Evolutionary conservation across 495 filamentous ascomycete species (phyloP).

Genomic region (Aspergillus kassunensis): DNA sequence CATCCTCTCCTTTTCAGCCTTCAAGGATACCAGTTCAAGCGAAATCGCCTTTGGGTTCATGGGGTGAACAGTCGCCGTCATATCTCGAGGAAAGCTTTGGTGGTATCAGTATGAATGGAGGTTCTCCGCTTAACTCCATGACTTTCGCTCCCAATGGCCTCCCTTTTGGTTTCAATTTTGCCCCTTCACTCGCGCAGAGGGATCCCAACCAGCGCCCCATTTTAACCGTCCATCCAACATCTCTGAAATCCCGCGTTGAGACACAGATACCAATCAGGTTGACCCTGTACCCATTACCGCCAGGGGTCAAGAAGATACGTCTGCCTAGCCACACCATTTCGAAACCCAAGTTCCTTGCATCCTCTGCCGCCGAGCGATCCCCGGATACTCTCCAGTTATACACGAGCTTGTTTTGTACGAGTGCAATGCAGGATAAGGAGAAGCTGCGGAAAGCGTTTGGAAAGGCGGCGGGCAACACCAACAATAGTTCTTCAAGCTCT

Average conservation of each 20-base stretch:
- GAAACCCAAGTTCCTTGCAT: constrained; percentile 80
- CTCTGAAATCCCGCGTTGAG: constrained; percentile 85
- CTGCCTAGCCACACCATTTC: constrained; percentile 85
- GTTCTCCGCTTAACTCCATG: constrained; percentile 35
- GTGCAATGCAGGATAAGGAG: constrained; percentile 77
- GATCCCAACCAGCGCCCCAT: constrained; percentile 31
- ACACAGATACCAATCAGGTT: constrained; percentile 86
- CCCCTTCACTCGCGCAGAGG: constrained; percentile 23
- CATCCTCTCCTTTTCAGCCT: constrained; percentile 42
- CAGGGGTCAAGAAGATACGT: constrained; percentile 72
- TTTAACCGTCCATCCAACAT: constrained; percentile 59
- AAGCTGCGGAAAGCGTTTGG: constrained; percentile 60
- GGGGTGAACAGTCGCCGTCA: constrained; percentile 50
- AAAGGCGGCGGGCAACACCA: constrained; percentile 52
- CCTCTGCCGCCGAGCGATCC: constrained; percentile 52
- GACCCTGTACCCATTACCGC: constrained; percentile 66
- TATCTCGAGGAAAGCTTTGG: constrained; percentile 43
- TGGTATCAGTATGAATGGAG: constrained; percentile 40
- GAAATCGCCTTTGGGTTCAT: constrained; percentile 44
- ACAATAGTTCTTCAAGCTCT: constrained; percentile 21
- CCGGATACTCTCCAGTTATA: constrained; percentile 77
- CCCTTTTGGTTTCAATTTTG: constrained; percentile 34
- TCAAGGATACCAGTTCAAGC: constrained; percentile 37
- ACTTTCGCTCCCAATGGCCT: constrained; percentile 32
- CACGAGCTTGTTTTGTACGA: constrained; percentile 81